Percentiles rank a stretch among this genome's conserved stretches.
These are phyloP conservation scores for Avicennia marina DNA, from an alignment of 257 asterid species.

Conservation along the genomic window DNA sequence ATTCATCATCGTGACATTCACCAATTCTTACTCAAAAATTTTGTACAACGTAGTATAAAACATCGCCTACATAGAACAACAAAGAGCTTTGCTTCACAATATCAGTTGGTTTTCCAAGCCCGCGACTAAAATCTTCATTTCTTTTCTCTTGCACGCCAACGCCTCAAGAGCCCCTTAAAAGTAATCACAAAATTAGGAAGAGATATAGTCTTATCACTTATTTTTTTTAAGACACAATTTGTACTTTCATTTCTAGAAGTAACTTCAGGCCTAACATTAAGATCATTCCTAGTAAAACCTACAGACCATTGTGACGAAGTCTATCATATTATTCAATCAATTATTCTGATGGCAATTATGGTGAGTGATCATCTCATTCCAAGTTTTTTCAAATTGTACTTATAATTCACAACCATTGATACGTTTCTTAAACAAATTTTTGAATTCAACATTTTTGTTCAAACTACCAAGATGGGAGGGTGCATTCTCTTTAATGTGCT, in stretches of 20 bases:
- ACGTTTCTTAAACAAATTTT: background rate
- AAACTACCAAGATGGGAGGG: background rate
- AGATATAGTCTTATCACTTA: background rate
- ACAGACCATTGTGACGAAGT: background rate
- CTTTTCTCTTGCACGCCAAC: background rate
- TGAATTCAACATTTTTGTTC: background rate
- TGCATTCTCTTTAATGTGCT: background rate
- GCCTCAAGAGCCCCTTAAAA: background rate
- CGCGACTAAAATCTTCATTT: constrained; percentile 1
- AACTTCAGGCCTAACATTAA: background rate
- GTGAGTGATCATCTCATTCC: background rate
- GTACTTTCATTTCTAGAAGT: constrained; percentile 3
- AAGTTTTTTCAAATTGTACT: background rate
- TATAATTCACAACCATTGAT: background rate
- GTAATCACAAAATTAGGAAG: background rate
- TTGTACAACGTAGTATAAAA: background rate
- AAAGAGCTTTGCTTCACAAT: too few relatives aligned
- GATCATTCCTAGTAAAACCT: background rate
- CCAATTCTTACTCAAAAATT: background rate
- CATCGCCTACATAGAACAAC: background rate
- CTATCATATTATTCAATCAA: background rate
- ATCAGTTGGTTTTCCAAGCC: background rate
- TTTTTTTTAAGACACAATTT: background rate
- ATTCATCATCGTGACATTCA: background rate
- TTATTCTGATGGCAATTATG: background rate